Evolutionary conservation across 1,284 basidiomycete genomes (phyloP).

Genomic region (Cryptococcus hybrid): DNA sequence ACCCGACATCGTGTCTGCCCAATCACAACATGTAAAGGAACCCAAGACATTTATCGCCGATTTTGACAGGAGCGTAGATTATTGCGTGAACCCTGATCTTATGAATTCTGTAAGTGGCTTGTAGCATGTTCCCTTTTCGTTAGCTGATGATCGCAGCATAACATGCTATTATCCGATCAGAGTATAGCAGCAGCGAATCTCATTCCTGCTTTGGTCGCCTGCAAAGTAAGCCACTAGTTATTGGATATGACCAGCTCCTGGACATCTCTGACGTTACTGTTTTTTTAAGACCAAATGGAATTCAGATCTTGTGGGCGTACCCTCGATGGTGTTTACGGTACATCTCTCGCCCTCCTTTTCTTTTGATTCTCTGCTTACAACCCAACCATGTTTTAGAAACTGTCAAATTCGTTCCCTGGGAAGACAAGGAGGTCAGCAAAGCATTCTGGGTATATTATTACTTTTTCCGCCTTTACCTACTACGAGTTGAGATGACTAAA

Average conservation of each 20-base stretch:
- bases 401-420: slow-evolving; percentile 34
- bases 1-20: too few species aligned
- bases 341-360: neutral
- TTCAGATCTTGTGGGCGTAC: slow-evolving; percentile 36
- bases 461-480: neutral
- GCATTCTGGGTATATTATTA: slow-evolving; percentile 30
- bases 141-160: too few species aligned
- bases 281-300: slow-evolving; percentile 21
- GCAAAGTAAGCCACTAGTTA: too few species aligned
- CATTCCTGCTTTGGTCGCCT: too few species aligned
- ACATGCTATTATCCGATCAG: too few species aligned
- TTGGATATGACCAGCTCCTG: too few species aligned
- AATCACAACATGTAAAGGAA: neutral
- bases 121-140: too few species aligned
- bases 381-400: slow-evolving; percentile 15
- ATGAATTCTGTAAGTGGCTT: slow-evolving; percentile 23
- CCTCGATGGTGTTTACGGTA: slow-evolving; percentile 40
- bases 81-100: slow-evolving; percentile 40
- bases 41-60: slow-evolving; percentile 39
- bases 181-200: too few species aligned
- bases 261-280: too few species aligned
- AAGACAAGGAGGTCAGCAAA: slow-evolving; percentile 42
- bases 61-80: slow-evolving; percentile 30
- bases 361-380: neutral
- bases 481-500: too few species aligned